Evolutionary conservation across 2,329 filamentous ascomycete species (phyloP), one percentile per base, ranked within the genome.

Genomic region (Colletotrichum cereale): DNA sequence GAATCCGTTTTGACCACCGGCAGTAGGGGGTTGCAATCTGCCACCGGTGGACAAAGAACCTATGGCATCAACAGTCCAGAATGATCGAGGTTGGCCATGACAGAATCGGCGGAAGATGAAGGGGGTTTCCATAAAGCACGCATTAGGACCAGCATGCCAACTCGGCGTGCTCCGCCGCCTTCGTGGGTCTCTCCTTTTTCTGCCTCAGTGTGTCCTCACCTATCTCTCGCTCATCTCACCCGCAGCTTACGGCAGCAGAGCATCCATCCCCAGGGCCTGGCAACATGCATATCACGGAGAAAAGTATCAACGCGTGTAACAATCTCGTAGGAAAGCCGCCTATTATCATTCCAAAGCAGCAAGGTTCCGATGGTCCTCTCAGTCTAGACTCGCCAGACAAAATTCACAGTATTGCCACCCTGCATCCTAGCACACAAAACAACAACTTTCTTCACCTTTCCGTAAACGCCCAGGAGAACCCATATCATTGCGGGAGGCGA

Each of bases 171-270:
- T 29, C 24, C 12, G 34, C 52, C 36, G 52, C 18, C 34, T 34
- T 68, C 68, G 68, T 62, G 68, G 57, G 64, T 67, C 68, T 71
- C 34, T 57, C 57, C 62, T 31, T n/a, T 31, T 16, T 31, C 4
- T 53, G 47, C 26, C 61, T 53, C 31, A 26, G 31, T 21, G 21
- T 34, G n/a, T n/a, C 52, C 18, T 36, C 26, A 16, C 48, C n/a
- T 10, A 56, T 16, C 12, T 56, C 36, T 55, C 44, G 31, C 44
- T 24, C 26, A 42, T 62, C 50, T 62, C 40, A 44, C 56, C 26
- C 31, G 47, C 55, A 66, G 6, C 36, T 38, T 1, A n/a, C 40
- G 29, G 57, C 29, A 29, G 48, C 24, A 55, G n/a, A 14, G 38
- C 57, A 62, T 50, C 40, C 14, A 11, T 62, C 7, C 5, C 12